A percentile compares a stretch with the other conserved stretches of the same genome.
phyloP scores from a whole-genome alignment of 2,329 filamentous ascomycete species.

The Fusarium circinatum region DNA sequence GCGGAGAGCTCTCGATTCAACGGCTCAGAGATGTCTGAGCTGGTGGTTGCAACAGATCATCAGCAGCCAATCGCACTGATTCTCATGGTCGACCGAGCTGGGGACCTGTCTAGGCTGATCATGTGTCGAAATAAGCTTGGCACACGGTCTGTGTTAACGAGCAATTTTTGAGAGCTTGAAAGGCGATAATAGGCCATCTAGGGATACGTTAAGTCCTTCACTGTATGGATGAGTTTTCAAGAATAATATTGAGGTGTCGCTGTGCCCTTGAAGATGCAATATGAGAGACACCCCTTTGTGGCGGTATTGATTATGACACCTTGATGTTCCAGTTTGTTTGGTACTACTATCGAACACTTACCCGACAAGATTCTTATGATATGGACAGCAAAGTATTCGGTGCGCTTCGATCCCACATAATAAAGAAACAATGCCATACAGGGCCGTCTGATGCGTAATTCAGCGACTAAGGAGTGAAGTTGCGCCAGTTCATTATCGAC shows the following conservation, averaged over 20 bases:
- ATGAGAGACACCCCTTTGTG: conserved; percentile 17
- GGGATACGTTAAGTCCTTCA: not conserved
- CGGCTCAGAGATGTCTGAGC: conserved; percentile 30
- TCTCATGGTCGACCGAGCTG: conserved; percentile 33
- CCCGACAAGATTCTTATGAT: not conserved
- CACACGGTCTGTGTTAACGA: conserved; percentile 13
- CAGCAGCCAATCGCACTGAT: conserved; percentile 37
- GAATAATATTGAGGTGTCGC: not conserved
- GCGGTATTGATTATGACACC: conserved; percentile 21
- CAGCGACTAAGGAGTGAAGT: not conserved
- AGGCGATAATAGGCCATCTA: not conserved
- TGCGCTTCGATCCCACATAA: not conserved
- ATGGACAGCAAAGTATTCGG: not conserved
- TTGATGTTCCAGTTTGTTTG: conserved; percentile 23
- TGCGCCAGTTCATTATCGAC: conserved; percentile 11
- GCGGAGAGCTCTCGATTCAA: conserved; percentile 25
- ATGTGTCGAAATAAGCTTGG: conserved; percentile 34
- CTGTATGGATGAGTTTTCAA: not conserved
- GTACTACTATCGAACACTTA: not conserved
- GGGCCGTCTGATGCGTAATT: not conserved
- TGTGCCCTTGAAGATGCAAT: not conserved
- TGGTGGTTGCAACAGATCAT: conserved; percentile 32
- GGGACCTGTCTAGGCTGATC: conserved; percentile 33
- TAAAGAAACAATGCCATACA: not conserved
- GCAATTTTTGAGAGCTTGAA: not conserved